Conservation (phyloP, 176 grass and related monocot genomes). For the Triticum dicoccoides region DNA sequence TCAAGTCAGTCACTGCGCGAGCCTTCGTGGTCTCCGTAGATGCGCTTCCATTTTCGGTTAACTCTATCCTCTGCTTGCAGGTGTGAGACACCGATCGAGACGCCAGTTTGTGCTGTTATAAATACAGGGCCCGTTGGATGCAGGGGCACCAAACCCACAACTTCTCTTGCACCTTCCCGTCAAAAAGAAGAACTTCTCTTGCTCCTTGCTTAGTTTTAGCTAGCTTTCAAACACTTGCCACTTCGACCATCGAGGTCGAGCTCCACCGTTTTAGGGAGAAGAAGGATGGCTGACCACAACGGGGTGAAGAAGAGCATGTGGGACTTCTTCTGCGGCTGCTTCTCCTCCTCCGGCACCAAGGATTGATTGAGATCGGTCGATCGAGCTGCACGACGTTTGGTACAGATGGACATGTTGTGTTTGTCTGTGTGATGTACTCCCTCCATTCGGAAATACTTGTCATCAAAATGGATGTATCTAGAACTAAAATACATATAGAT, state of each 20-base stretch:
- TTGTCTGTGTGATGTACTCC: no score
- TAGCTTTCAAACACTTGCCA: no score
- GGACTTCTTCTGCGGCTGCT: slow-evolving; percentile 10
- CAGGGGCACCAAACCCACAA: neutral
- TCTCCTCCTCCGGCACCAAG: slow-evolving; percentile 3
- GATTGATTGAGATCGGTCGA: neutral
- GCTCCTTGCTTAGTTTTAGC: neutral
- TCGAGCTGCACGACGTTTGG: neutral
- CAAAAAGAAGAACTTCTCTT: no score
- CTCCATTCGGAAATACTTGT: no score
- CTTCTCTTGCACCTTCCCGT: no score
- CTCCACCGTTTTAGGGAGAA: neutral
- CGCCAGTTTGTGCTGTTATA: neutral
- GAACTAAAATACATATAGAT: no score
- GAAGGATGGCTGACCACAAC: slow-evolving; percentile 25
- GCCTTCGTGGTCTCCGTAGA: neutral
- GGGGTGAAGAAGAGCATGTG: slow-evolving; percentile 28
- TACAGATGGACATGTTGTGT: neutral
- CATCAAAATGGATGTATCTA: no score
- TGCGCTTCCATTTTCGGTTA: neutral
- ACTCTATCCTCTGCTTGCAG: no score
- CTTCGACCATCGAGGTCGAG: no score
- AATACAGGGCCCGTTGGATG: neutral
- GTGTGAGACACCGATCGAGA: no score
- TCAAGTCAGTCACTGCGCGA: neutral